Evolutionary conservation across 2,329 filamentous ascomycete genomes (phyloP), one percentile per base, ranked within the genome.

Genomic region (Trichoderma polysporum): DNA sequence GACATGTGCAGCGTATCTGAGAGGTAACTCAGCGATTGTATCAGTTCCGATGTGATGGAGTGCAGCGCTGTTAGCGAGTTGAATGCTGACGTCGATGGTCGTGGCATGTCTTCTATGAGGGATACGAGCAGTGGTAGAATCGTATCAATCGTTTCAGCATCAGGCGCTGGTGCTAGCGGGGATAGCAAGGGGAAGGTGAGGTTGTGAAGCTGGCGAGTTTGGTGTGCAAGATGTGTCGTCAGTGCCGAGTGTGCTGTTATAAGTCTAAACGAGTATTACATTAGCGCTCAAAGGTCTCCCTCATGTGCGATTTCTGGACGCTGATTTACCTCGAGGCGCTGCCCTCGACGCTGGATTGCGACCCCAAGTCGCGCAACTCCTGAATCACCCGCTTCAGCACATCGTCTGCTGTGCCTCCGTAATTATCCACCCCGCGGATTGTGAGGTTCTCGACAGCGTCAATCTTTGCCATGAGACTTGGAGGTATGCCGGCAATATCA

Each of bases 1-100:
- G 91, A 93, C 90, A 98, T 97, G 78, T 98, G 94, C 37, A 99
- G 84, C 3, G 92, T 94, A 76, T 99, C 95, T 7, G 92, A 93
- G 4, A 99, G 84, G 71, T 93, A 91, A 72, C 92, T 93, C 54
- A 99, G 86, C 7, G 92, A 92, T 73, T 92, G 87, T 9, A 94
- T 87, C 31, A 94, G 81, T 69, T 93, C 91, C 29, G 86, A 82
- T 0, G 91, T 94, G 70, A 92, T 83, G 7, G 86, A 83, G 75
- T 92, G 89, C 60, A 94, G 84, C 25, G 87, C 85, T 67, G 88
- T 84, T 53, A 94, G 80, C 10, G 91, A 91, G 71, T 85, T 84
- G 71, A 91, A 85, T 1, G 88, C 87, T 15, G 85, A 74, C 69
- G 90, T 85, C 47, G 85, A 84, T 4, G 87, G 86, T 15, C 85